Evolutionary conservation across 768 basidiomycete species (phyloP), one percentile per base, ranked within the genome.

Genomic region (Collybiopsis luxurians): DNA sequence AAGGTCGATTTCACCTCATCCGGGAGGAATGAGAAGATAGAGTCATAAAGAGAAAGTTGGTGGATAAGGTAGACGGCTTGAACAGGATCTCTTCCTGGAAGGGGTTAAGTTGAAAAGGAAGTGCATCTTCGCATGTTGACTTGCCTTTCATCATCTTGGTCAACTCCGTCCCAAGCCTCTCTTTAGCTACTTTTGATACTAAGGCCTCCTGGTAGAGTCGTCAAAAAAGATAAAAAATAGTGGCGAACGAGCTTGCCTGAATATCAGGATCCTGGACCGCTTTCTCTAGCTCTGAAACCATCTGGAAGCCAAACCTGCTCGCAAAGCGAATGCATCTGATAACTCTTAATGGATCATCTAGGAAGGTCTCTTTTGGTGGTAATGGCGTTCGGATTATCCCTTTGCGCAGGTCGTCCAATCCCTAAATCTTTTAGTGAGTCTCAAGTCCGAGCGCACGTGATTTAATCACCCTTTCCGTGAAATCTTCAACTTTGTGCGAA

Each of bases 81-180:
- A 3, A 90, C 68, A 0, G 97, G 94, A 66, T 92, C 81, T 10
- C 76, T 80, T 21, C 87, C 95, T 95, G 57, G 21, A 15, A 51
- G 60, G 11, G 50, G 56, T 44, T 55, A 17, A 36, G 31, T 31
- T 21, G 4, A 24, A 19, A 19, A 7, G 1, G 30, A 19, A 12
- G 19, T 9, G 17, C 6, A n/a, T 21, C 3, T 24, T 7, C 28
- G 38, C 36, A 40, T 23, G 51, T 23, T 53, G 3, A 59, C 28
- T n/a, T 51, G 88, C 96, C 88, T 76, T 86, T 86, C 67, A 98
- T 79, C 91, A 98, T 98, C 69, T 98, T 99, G 60, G 89, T 83
- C 13, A 98, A 65, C 70, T 99, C 97, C 60, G 90, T 90, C 0
- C 95, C 95, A 4, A 95, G 84, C 17, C 97, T 83, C 73, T 98